Evolutionary conservation across 495 filamentous ascomycete species (phyloP).

Genomic region (Filosporella fistucella): DNA sequence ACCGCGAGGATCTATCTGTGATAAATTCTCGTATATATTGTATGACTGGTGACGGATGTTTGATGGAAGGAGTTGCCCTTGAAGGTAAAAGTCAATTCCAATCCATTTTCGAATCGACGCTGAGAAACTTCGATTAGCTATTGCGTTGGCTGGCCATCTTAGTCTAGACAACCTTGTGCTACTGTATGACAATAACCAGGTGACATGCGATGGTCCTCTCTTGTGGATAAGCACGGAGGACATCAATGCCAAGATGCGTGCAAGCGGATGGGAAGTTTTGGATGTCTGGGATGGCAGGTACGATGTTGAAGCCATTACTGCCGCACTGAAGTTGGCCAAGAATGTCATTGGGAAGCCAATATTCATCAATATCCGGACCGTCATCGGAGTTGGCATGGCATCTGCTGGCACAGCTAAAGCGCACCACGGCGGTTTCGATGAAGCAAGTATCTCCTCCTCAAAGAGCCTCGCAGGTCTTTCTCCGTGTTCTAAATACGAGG

Average conservation of each 20-base stretch:
- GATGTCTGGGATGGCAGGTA: conserved; percentile 49
- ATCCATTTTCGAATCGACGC: too few species aligned
- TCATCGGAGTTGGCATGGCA: conserved; percentile 49
- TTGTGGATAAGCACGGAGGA: conserved; percentile 53
- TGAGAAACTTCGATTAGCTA: too few species aligned
- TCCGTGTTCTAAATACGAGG: too few species aligned
- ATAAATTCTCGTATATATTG: conserved; percentile 48
- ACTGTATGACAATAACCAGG: conserved; percentile 57
- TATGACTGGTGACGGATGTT: conserved; percentile 55
- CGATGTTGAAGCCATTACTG: conserved; percentile 47
- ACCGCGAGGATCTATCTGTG: conserved; percentile 41
- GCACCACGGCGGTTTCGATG: conserved; percentile 50
- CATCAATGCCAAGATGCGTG: conserved; percentile 54
- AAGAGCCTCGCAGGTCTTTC: too few species aligned
- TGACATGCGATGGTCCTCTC: too few species aligned
- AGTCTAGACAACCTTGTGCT: conserved; percentile 50
- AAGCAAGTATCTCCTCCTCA: too few species aligned
- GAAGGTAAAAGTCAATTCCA: too few species aligned
- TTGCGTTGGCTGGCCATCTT: conserved; percentile 51
- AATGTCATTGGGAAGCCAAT: conserved; percentile 43
- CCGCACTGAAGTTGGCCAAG: conserved; percentile 40
- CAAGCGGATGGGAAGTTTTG: conserved; percentile 54
- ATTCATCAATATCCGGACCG: conserved; percentile 54
- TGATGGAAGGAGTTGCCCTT: conserved; percentile 55
- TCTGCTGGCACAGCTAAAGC: conserved; percentile 43